Base-by-base conservation (phyloP, 2,329 filamentous ascomycete genomes). In the Rosellinia necatrix region DNA sequence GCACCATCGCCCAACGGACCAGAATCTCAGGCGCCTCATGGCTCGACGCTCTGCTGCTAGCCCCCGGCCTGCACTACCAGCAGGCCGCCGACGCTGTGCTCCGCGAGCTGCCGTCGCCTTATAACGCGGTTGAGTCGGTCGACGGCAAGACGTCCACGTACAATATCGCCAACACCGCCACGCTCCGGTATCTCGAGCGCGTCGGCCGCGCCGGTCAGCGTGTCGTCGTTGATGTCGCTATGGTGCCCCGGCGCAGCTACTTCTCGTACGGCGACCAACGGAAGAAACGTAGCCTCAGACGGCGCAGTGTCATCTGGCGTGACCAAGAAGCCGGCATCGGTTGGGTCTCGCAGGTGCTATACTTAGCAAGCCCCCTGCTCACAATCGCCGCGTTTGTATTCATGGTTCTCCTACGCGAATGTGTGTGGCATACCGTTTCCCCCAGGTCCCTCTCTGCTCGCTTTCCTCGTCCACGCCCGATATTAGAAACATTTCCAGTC, bases 1-100 rank as follows among this genome's bases (percentile, higher is more conserved):
- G 75, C 30, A 83, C 80, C 2, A 74, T 85, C 22, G 79, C 81
- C 5, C 73, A 80, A 42, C 77, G 83, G 6, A 86, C 84, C 2
- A 78, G 76, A 13, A 74, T 86, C 40, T 78, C 76, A 2, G 84
- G 84, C 22, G 80, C 82, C 1, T 79, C 77, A 2, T 81, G 80
- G 74, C 71, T 84, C 0, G 84, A 87, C 66, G 73, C 73, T 6
- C 73, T 87, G 9, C 73, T 86, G 10, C 74, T 87, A 2, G 82
- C 81, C 2, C 84, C 84, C 0, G 84, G 85, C 0, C 66, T 87
- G 47, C 85, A 87, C 68, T 81, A 80, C 61, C 82, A 87, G 62
- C 82, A 86, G 62, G 75, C 78, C 3, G 82, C 82, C 8, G 75
- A 81, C 10, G 74, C 76, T 0, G 70, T 86, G 44, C 48, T 61